Evolutionary conservation across 805 yeast genomes (phyloP).

Genomic region (Metschnikowia cubensis): DNA sequence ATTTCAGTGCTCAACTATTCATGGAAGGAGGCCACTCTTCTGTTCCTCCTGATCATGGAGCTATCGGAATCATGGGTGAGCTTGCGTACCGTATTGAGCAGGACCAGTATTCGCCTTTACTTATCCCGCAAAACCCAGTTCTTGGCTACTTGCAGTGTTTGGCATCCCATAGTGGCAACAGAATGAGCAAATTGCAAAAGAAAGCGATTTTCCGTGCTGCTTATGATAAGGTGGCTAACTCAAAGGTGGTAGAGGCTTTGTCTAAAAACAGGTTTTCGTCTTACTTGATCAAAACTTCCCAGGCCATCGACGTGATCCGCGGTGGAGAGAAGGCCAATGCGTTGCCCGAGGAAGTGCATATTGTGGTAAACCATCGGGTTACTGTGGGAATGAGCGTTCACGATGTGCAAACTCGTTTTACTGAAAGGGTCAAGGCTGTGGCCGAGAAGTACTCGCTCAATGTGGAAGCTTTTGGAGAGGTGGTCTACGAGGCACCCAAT

Average conservation of each 20-base stretch:
- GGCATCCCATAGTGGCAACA: constrained; percentile 46
- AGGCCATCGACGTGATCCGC: constrained; percentile 29
- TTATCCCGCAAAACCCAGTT: constrained; percentile 57
- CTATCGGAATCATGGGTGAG: constrained; percentile 69
- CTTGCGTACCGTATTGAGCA: constrained; percentile 53
- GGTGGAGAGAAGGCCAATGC: constrained; percentile 42
- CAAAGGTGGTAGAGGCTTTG: constrained; percentile 20
- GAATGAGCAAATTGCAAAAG: constrained; percentile 19
- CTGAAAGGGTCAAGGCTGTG: constrained; percentile 27
- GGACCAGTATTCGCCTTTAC: constrained; percentile 46
- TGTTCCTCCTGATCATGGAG: constrained; percentile 76
- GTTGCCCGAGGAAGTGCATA: constrained; percentile 30
- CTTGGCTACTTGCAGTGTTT: constrained; percentile 55
- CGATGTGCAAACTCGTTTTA: constrained; percentile 22
- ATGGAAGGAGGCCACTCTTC: constrained; percentile 82
- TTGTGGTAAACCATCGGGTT: constrained; percentile 34
- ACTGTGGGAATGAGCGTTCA: constrained; percentile 28
- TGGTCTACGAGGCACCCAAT: not conserved
- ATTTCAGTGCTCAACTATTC: constrained; percentile 30
- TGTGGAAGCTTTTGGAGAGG: constrained; percentile 14
- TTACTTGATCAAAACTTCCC: constrained; percentile 32
- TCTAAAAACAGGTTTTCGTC: constrained; percentile 19
- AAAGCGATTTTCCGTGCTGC: constrained; percentile 36
- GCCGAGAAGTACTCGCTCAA: constrained; percentile 13
- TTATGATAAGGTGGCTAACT: constrained; percentile 32